Conservation (phyloP, 2,329 filamentous ascomycete species). For the Trichothecium sympodiale region DNA sequence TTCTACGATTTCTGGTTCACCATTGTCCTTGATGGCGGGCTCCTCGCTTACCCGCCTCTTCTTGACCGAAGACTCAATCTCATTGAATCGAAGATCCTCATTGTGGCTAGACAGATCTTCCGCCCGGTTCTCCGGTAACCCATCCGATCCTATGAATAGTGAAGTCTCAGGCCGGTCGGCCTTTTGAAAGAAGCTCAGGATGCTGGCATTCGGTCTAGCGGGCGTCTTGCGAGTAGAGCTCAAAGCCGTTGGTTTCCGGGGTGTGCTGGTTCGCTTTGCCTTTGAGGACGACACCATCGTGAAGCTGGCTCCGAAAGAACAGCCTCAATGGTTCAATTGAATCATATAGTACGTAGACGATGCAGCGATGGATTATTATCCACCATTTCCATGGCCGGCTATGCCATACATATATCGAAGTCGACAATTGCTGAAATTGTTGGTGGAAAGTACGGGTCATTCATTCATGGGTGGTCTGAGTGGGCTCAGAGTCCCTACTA, state of each 20-base stretch:
- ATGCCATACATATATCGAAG: too few species aligned
- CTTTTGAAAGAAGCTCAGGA: constrained; percentile 67
- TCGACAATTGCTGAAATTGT: too few species aligned
- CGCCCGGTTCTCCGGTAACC: constrained; percentile 10
- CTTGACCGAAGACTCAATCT: constrained; percentile 20
- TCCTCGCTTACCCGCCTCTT: constrained; percentile 7
- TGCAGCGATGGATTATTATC: too few species aligned
- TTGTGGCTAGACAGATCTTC: constrained; percentile 16
- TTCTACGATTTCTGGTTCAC: constrained; percentile 3
- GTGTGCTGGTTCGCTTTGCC: constrained; percentile 17
- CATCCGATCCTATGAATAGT: constrained; percentile 39
- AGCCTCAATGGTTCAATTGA: too few species aligned
- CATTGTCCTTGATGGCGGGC: not conserved
- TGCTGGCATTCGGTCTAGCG: constrained; percentile 48
- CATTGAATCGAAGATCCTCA: constrained; percentile 21
- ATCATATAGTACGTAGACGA: too few species aligned
- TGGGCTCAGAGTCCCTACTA: too few species aligned
- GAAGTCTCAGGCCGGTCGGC: constrained; percentile 46
- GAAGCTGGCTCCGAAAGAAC: too few species aligned
- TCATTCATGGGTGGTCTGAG: too few species aligned
- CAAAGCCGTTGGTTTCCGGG: constrained; percentile 16
- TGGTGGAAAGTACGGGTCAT: too few species aligned
- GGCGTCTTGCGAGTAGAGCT: constrained; percentile 4
- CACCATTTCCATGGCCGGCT: too few species aligned
- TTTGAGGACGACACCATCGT: constrained; percentile 24